Evolutionary conservation across 1,139 yeast genomes (phyloP), one percentile per base, ranked within the genome.

Genomic region (Torulaspora globosa): DNA sequence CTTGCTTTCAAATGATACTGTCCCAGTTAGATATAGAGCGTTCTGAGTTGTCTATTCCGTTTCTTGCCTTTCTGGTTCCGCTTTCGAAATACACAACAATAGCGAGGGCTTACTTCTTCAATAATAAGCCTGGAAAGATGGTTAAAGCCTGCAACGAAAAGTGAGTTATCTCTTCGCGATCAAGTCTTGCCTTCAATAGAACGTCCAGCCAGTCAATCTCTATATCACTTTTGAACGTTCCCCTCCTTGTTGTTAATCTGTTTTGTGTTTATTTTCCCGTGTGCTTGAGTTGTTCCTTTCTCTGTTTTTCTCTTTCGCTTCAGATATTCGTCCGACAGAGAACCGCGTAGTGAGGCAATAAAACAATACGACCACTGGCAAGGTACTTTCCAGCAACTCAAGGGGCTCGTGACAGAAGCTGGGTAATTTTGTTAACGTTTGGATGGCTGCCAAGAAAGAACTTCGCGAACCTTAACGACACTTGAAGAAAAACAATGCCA

Each of bases 191-290:
- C 34, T 16, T 31, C 34, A 31, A 12, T 31, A 9, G 3, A 31
- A 15, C 34, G 34, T 31, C 21, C 12, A 16, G 12, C 34, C 18
- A 31, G 11, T 31, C 14, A 31, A 31, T 31, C 34, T 31, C 23
- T 30, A 3, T 31, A 19, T 31, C 34, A 15, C 7, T 31, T 8
- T 7, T 15, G 24, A 28, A 19, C 24, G 36, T 24, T 23, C 11
- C 26, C 16, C 31, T 28, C 24, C 29, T 32, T 24, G 18, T 29
- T 15, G 36, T 33, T 39, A 26, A 28, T 31, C 31, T 39, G 30
- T 39, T 39, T 39, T 39, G 36, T 39, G 42, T 39, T 39, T 39
- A 39, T 39, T 39, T 32, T 39, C 36, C 36, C 36, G 36, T 39
- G 42, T 33, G 16, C 42, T 39, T 39, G 16, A 15, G 36, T 39